Evolutionary conservation across 1,284 basidiomycete genomes (phyloP).

Genomic region (Violaceomyces palustris): DNA sequence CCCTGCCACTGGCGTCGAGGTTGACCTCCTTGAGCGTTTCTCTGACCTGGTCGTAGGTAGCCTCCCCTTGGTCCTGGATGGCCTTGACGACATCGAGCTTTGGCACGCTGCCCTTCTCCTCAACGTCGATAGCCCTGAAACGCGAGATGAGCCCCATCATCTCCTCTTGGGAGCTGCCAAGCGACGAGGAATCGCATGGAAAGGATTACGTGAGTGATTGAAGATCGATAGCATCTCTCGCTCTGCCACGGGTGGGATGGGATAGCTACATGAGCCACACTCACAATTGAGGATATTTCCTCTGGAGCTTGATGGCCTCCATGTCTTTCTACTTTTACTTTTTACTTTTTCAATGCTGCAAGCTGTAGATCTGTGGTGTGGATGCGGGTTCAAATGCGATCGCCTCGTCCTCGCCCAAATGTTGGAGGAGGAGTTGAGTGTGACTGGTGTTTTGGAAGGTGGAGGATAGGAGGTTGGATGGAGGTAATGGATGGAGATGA

Average conservation of each 20-base stretch:
- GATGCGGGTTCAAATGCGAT: too few relatives aligned
- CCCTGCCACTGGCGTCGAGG: constrained; percentile 87
- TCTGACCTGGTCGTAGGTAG: constrained; percentile 51
- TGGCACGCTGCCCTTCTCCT: constrained; percentile 46
- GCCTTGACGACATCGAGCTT: constrained; percentile 49
- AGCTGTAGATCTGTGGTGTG: too few relatives aligned
- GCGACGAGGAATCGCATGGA: too few relatives aligned
- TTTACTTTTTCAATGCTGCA: too few relatives aligned
- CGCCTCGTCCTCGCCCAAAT: too few relatives aligned
- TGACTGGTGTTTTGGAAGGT: too few relatives aligned
- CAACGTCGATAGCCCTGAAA: constrained; percentile 48
- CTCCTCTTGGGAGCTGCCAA: constrained; percentile 52
- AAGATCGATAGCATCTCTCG: too few relatives aligned
- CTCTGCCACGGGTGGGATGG: neutral
- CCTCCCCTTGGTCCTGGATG: constrained; percentile 39
- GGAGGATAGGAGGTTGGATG: too few relatives aligned
- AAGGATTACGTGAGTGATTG: neutral
- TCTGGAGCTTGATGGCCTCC: constrained; percentile 82
- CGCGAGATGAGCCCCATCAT: constrained; percentile 49
- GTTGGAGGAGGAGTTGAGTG: too few relatives aligned
- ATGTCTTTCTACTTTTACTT: constrained; percentile 56
- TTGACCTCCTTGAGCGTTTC: constrained; percentile 88
- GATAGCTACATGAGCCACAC: constrained; percentile 51
- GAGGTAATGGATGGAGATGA: too few relatives aligned
- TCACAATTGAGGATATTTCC: constrained; percentile 91